A percentile compares a stretch with the other conserved stretches of the same genome.
These are phyloP conservation scores for Phialophora chinensis DNA, from an alignment of 2,329 filamentous ascomycete species.

Conservation along the genomic window DNA sequence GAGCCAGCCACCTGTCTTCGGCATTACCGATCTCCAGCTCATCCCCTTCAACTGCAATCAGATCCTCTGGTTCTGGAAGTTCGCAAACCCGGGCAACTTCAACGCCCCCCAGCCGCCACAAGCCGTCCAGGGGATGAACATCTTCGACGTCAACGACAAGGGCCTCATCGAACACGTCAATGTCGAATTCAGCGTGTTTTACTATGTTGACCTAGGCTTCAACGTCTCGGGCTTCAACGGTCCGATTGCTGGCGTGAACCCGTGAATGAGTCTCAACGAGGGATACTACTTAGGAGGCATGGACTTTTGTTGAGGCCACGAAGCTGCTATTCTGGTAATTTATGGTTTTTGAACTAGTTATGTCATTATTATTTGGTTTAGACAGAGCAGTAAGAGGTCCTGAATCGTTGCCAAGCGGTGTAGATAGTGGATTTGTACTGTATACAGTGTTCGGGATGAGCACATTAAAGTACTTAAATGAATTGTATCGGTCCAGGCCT, in stretches of 20 bases:
- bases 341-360: background rate
- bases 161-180: constrained; percentile 14
- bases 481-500: background rate
- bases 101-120: constrained; percentile 13
- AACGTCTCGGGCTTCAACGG: constrained; percentile 16
- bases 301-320: background rate
- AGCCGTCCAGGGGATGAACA: constrained; percentile 16
- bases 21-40: constrained; percentile 18
- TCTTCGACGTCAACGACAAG: constrained; percentile 18
- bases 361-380: background rate
- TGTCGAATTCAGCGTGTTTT: constrained; percentile 20
- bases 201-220: constrained; percentile 20
- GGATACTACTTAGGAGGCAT: background rate
- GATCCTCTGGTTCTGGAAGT: constrained; percentile 19
- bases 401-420: background rate
- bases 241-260: constrained; percentile 15
- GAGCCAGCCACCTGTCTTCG: constrained; percentile 6
- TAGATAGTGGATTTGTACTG: background rate
- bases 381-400: background rate
- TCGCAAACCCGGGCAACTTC: constrained; percentile 19
- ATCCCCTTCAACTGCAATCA: constrained; percentile 18
- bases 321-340: background rate
- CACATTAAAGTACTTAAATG: background rate
- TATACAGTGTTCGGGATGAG: background rate
- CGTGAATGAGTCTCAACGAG: background rate